Base-by-base conservation (phyloP, 768 basidiomycete species). In the Crassisporium funariophilum region DNA sequence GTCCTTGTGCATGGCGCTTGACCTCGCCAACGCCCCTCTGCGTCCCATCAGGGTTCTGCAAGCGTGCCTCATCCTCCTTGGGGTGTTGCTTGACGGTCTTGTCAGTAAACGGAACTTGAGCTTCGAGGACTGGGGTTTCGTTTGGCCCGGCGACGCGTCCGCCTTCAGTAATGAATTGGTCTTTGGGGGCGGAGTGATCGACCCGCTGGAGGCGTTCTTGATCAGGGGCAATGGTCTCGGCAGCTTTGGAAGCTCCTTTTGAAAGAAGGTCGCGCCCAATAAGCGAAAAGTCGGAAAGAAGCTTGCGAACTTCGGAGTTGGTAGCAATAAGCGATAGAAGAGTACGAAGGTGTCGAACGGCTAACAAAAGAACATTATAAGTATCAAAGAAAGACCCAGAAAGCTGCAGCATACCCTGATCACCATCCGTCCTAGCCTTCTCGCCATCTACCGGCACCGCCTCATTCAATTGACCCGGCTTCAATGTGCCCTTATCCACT, bases 231-330 rank as follows among this genome's bases (percentile, higher is more conserved):
- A 93, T 71, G 41, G 64, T 65, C 23, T 81, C 78, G 5, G 90
- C 88, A 10, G 79, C 84, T 60, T 91, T 88, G 55, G 74, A 64
- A 0, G 88, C 84, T 15, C 79, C 79, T 29, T 79, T 84, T 4
- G 90, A 82, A 51, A 95, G 82, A 44, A 97, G 74, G 64, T 95
- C 92, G 33, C 91, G 85, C 0, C 89, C 88, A 39, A 91, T 83
- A 47, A 85, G 64, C 8, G 81, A 78, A 53, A 88, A 84, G 66
- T 93, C 91, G 2, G 82, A 78, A 42, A 95, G 68, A 21, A 97
- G 83, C 64, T 97, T 95, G 58, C 93, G 86, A 22, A 89, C 86
- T 70, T 95, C 90, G 0, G 89, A 86, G 71, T 99, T 99, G 62
- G 95, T 95, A 52, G 93, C 75, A 59, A 98, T 75, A 58, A 98